phyloP scores from a whole-genome alignment of 495 filamentous ascomycete genomes.

The Tuber melanosporum region DNA sequence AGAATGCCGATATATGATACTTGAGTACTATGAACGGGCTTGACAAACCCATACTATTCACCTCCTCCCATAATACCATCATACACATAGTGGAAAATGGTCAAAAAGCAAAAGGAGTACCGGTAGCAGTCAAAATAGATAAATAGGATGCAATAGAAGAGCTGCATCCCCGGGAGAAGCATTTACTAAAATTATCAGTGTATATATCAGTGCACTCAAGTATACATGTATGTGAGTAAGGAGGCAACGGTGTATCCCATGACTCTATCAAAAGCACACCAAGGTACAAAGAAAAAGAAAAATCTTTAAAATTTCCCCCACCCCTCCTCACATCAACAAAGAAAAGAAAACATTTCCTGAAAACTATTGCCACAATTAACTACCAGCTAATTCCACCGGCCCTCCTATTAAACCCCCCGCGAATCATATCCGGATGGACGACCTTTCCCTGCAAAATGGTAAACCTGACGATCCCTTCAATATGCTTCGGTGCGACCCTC shows the following conservation, averaged over 20 bases:
- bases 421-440: conserved; percentile 70
- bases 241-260: neutral
- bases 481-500: conserved; percentile 80
- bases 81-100: neutral
- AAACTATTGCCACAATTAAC: neutral
- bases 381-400: conserved; percentile 84
- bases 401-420: conserved; percentile 82
- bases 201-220: neutral
- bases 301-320: neutral
- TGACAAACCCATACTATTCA: too few species aligned
- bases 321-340: neutral
- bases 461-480: conserved; percentile 83
- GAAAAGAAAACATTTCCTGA: neutral
- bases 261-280: neutral
- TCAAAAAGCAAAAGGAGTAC: neutral
- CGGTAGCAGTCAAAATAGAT: neutral
- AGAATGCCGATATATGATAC: too few species aligned
- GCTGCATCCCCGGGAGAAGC: neutral
- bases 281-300: neutral
- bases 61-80: neutral
- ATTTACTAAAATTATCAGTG: neutral
- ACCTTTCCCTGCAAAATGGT: conserved; percentile 92
- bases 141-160: neutral
- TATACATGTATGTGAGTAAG: neutral
- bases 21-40: too few species aligned